Evolutionary conservation across 2,329 filamentous ascomycete genomes (phyloP).

Genomic region (Aureobasidium sp.): DNA sequence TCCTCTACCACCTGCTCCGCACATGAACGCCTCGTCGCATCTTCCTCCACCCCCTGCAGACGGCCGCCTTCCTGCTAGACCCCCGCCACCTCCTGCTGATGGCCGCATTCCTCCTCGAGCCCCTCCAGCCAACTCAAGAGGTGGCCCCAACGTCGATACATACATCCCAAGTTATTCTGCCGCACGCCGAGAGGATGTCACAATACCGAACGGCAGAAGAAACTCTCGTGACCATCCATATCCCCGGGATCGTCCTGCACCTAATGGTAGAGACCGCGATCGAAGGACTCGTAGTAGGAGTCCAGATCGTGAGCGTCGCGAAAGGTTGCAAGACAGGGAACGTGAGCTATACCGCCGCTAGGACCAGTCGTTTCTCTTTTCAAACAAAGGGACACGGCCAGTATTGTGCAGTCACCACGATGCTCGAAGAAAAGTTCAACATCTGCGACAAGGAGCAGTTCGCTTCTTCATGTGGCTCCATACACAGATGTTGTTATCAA

Average conservation of each 20-base stretch:
- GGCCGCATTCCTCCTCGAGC: conserved; percentile 22
- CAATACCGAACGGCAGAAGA: conserved; percentile 14
- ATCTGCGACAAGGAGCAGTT: too few relatives aligned
- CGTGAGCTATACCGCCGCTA: conserved; percentile 31
- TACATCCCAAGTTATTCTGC: conserved; percentile 40
- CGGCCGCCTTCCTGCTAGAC: conserved; percentile 20
- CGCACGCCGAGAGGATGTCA: conserved; percentile 20
- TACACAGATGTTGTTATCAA: not conserved
- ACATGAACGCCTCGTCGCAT: conserved; percentile 16
- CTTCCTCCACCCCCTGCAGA: conserved; percentile 21
- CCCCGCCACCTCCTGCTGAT: conserved; percentile 28
- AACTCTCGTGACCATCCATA: conserved; percentile 19
- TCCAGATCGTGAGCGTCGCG: conserved; percentile 24
- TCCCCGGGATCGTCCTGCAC: conserved; percentile 18
- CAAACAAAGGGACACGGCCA: not conserved
- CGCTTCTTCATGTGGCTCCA: not conserved
- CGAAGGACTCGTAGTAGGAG: conserved; percentile 26
- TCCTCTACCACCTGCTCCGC: conserved; percentile 18
- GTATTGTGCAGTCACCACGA: too few relatives aligned
- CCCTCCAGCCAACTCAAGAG: conserved; percentile 23
- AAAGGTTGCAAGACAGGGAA: conserved; percentile 31
- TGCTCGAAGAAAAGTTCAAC: too few relatives aligned
- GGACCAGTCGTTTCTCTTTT: not conserved
- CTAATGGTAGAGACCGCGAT: conserved; percentile 21
- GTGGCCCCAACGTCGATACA: conserved; percentile 31